Base-by-base conservation (phyloP, 2,329 filamentous ascomycete genomes). In the Ascochyta koolunga region DNA sequence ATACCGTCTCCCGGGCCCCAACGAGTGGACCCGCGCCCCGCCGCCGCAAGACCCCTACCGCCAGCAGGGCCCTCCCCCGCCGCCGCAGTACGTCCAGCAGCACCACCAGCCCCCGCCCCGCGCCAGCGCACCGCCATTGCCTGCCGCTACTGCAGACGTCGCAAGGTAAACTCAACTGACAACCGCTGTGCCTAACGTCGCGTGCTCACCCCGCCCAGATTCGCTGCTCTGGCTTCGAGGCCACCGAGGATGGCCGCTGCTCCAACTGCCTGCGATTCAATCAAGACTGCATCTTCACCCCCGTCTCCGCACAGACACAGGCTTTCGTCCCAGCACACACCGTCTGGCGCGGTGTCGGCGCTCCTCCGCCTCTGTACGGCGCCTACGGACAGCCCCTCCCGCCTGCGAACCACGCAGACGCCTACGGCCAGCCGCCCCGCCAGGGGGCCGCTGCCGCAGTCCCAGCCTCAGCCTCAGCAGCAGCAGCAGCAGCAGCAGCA, bases 281-380 rank as follows among this genome's bases (percentile, higher is more conserved):
- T 61, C 88, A 90, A 74, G 87, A 89, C 70, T 91, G 88, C 76
- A 85, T 91, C 74, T 91, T 91, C 74, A 90, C 87, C 1, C 88
- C 88, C 2, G 88, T 91, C 21, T 89, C 86, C 3, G 88, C 87
- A 10, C 87, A 90, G 75, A 85, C 87, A 8, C 87, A 89, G 72
- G 88, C 88, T 10, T 90, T 90, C 67, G 88, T 90, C 29, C 88
- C 88, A 7, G 87, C 87, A 9, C 86, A 89, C 69, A 86, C 87
- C 6, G 85, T 87, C 53, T 89, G 77, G 74, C 77, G 79, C 44
- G 71, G 73, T 38, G 71, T 71, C 32, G 78, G 78, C 31, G 65
- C 69, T 36, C 78, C 78, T 21, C 78, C 78, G 43, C 78, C 77
- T 62, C 75, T 81, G 82, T 82, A 80, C 62, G 79, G 79, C 56